phyloP scores from a whole-genome alignment of 2,329 filamentous ascomycete species.

The Alternaria ethzedia region DNA sequence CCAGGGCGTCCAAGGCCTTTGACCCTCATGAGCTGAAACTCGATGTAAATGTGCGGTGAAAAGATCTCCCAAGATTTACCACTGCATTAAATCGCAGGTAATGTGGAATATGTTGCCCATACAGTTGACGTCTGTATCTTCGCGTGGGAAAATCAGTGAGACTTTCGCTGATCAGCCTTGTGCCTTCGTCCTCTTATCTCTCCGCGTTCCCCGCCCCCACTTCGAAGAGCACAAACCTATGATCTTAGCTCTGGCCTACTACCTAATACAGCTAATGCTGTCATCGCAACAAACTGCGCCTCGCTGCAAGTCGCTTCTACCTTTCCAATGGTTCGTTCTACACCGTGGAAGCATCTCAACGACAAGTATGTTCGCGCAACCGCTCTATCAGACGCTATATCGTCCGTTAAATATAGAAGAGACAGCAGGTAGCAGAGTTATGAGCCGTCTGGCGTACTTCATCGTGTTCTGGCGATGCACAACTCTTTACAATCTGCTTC shows the following conservation, averaged over 20 bases:
- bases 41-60: neutral
- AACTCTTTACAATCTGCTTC: neutral
- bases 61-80: neutral
- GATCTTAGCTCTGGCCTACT: neutral
- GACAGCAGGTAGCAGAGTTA: neutral
- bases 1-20: neutral
- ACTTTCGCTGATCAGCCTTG: neutral
- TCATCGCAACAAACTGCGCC: neutral
- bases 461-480: neutral
- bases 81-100: neutral
- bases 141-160: neutral
- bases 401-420: neutral
- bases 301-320: neutral
- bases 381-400: neutral
- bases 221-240: neutral
- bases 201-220: neutral
- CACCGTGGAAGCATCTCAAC: neutral
- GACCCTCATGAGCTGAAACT: neutral
- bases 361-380: neutral
- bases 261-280: neutral
- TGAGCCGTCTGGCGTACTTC: neutral
- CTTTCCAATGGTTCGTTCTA: neutral
- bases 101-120: neutral
- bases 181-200: neutral
- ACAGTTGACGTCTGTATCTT: neutral